These are phyloP conservation scores for Wallacemonas sp. DNA, from an alignment of 208 protist species.

Conservation along the genomic window DNA sequence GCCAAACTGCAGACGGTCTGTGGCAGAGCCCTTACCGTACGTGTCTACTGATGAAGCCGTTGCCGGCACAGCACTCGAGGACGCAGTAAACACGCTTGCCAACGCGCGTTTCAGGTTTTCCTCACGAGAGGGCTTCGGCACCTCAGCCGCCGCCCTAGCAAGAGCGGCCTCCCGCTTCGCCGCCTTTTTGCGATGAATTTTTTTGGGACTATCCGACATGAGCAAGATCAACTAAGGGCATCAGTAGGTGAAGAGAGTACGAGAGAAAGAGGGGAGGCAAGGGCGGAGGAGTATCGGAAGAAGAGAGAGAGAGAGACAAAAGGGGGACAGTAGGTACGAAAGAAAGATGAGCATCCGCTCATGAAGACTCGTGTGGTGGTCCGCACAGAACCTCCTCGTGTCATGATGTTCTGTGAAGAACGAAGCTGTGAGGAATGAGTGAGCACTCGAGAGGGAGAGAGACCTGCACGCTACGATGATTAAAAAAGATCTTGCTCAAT, in stretches of 20 bases:
- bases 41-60: conserved; percentile 31
- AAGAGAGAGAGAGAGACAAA: neutral
- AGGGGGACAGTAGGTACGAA: neutral
- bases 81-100: conserved; percentile 1
- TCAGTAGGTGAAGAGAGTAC: too few species aligned
- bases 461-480: too few species aligned
- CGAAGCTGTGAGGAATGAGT: neutral
- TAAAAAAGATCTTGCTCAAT: too few species aligned
- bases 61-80: neutral
- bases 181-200: conserved; percentile 15
- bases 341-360: neutral
- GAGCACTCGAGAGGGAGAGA: too few species aligned
- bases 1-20: conserved; percentile 87
- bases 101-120: conserved; percentile 26
- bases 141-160: conserved; percentile 34
- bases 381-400: too few species aligned
- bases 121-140: conserved; percentile 20
- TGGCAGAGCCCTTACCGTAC: conserved; percentile 78
- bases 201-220: neutral
- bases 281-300: too few species aligned
- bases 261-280: too few species aligned
- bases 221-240: too few species aligned
- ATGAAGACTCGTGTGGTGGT: too few species aligned
- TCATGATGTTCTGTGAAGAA: too few species aligned
- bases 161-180: conserved; percentile 32